A percentile compares a stretch with the other conserved stretches of the same genome.
phyloP scores from a whole-genome alignment of 208 protist genomes.

The Wallacemonas collosoma region DNA sequence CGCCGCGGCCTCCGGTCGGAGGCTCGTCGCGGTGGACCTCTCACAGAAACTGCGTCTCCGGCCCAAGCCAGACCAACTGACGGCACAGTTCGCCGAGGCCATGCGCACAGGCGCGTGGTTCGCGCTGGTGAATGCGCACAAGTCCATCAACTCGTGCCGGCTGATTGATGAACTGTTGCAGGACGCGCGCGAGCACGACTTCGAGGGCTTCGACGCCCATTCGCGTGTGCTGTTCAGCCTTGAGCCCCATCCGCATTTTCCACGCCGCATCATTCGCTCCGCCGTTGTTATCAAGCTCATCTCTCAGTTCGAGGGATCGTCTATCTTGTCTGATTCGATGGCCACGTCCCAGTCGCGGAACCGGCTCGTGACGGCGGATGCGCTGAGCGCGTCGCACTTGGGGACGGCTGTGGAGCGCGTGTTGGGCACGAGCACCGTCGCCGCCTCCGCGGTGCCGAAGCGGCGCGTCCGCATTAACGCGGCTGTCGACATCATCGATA shows the following conservation, averaged over 20 bases:
- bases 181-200: slow-evolving; percentile 55
- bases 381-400: slow-evolving; percentile 43
- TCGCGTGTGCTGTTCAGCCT: slow-evolving; percentile 67
- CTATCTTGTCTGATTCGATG: slow-evolving; percentile 58
- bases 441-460: slow-evolving; percentile 29
- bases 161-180: slow-evolving; percentile 65
- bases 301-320: slow-evolving; percentile 54
- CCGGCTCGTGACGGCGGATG: slow-evolving; percentile 64
- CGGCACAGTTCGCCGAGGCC: slow-evolving; percentile 53
- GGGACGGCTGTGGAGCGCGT: slow-evolving; percentile 1
- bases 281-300: slow-evolving; percentile 61
- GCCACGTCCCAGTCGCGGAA: slow-evolving; percentile 49
- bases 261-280: slow-evolving; percentile 49
- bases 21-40: slow-evolving; percentile 59
- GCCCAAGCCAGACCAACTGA: slow-evolving; percentile 59
- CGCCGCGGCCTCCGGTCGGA: slow-evolving; percentile 35
- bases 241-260: slow-evolving; percentile 84
- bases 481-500: slow-evolving; percentile 81
- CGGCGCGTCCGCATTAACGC: slow-evolving; percentile 75
- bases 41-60: slow-evolving; percentile 77
- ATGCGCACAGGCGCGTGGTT: slow-evolving; percentile 77
- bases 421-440: background rate
- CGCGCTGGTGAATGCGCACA: slow-evolving; percentile 78
- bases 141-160: slow-evolving; percentile 75
- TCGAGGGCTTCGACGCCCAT: slow-evolving; percentile 57